Percentiles rank a stretch among this genome's conserved stretches.
These are phyloP conservation scores for Septoria linicola DNA, from an alignment of 2,329 filamentous ascomycete species.

Conservation along the genomic window DNA sequence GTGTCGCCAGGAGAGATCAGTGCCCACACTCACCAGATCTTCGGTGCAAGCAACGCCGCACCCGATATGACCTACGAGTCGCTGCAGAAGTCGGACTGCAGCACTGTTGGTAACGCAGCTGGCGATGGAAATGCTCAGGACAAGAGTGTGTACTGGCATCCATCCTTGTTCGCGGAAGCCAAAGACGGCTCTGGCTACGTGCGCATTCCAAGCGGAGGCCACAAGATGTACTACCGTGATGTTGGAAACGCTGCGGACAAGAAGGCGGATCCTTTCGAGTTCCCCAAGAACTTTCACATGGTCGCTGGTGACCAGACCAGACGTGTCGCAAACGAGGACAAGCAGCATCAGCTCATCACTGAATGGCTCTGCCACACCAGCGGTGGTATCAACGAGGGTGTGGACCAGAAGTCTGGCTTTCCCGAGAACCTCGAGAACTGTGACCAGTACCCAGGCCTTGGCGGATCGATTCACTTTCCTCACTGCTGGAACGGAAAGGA, in stretches of 20 bases:
- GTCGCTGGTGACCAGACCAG: slow-evolving; percentile 62
- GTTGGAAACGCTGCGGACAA: slow-evolving; percentile 48
- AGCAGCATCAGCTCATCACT: slow-evolving; percentile 42
- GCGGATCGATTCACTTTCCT: slow-evolving; percentile 68
- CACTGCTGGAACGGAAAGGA: slow-evolving; percentile 68
- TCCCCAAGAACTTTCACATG: slow-evolving; percentile 70
- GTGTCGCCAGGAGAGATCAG: slow-evolving; percentile 60
- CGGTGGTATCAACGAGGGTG: slow-evolving; percentile 43
- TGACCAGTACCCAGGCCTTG: slow-evolving; percentile 54
- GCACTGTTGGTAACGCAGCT: slow-evolving; percentile 29
- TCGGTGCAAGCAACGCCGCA: slow-evolving; percentile 67
- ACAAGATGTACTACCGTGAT: slow-evolving; percentile 70
- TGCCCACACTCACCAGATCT: slow-evolving; percentile 66
- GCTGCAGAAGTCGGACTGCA: slow-evolving; percentile 59
- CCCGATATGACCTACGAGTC: slow-evolving; percentile 60
- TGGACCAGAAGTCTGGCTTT: slow-evolving; percentile 46
- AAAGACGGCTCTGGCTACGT: slow-evolving; percentile 60
- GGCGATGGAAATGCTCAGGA: slow-evolving; percentile 53
- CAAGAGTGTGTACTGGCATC: slow-evolving; percentile 75
- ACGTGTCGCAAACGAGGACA: slow-evolving; percentile 56
- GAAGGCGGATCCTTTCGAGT: slow-evolving; percentile 66
- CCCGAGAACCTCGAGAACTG: slow-evolving; percentile 69
- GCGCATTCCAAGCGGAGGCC: slow-evolving; percentile 61
- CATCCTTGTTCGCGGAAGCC: slow-evolving; percentile 66
- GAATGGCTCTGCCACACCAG: slow-evolving; percentile 57